Base-by-base conservation (phyloP, 176 grass and related monocot species). In the Triticum monococcum region DNA sequence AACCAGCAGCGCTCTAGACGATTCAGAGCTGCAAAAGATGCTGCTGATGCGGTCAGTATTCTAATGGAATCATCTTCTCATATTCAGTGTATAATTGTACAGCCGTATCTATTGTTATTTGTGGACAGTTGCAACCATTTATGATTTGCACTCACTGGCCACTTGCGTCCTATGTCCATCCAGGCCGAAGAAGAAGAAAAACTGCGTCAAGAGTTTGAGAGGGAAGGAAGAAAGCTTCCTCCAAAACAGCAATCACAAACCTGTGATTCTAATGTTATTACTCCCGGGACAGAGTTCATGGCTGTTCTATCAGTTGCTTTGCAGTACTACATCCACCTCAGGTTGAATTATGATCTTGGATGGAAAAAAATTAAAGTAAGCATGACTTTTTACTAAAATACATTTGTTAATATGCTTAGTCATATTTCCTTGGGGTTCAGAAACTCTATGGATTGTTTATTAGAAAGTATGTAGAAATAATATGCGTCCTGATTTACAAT, bases 11-110 rank as follows among this genome's bases (percentile, higher is more conserved):
- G 94, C 25, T 99, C 97, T 61, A 96, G 97, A 79, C 82, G 97
- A 81, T 99, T 99, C 52, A 96, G 94, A 90, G 94, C 97, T 89
- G 97, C 97, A 62, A 99, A 98, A 91, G 97, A 99, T 90, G 97
- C 97, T 82, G 86, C 94, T 50, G 97, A 99, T 87, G 97, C 94
- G 52, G 97, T 98, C 36, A 93, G 91, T 96, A 62, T 84, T 85
- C 40, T 86, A 78, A 6, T 73, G 52, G 24, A 90, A 45, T 31
- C 46, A 71, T 83, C 31, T 68, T 87, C 36, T 2, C 64, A 36
- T 68, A 48, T 60, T 33, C 64, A 78, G 45, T 89, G 16, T 45
- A 78, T 56, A 36, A 36, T 70, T 48, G 67, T 75, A 22, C 43
- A 61, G 10, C 7, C 72, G 22, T 71, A 64, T 70, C 24, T 26